Conservation (phyloP, 805 yeast species). For the Nakazawaea sp. region DNA sequence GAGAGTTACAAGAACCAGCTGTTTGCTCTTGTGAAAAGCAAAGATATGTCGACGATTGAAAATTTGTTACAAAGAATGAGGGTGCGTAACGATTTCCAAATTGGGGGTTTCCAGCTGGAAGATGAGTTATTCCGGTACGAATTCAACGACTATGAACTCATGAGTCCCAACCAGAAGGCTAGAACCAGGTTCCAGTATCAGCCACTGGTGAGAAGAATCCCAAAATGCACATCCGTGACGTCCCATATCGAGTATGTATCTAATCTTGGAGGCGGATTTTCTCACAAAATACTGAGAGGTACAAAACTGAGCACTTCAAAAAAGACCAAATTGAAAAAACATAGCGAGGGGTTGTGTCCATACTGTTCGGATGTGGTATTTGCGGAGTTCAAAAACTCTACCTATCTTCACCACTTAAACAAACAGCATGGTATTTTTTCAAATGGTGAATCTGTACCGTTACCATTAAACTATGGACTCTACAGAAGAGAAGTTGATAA, state of each 20-base stretch:
- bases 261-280: no score
- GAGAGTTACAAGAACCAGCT: no score
- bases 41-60: neutral
- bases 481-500: constrained; percentile 12
- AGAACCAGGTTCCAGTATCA: neutral
- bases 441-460: constrained; percentile 19
- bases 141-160: no score
- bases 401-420: constrained; percentile 24
- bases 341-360: constrained; percentile 8
- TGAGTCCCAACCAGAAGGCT: no score
- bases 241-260: neutral
- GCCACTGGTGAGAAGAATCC: constrained; percentile 6
- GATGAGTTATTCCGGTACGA: constrained; percentile 3
- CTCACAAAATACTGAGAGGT: no score
- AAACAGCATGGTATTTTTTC: constrained; percentile 26
- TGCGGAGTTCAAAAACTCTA: constrained; percentile 22
- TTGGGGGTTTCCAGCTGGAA: neutral
- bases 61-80: neutral
- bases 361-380: constrained; percentile 13
- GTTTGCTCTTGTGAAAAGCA: no score
- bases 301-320: neutral
- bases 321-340: neutral
- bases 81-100: neutral
- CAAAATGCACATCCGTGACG: no score
- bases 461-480: constrained; percentile 16